Base-by-base conservation (phyloP, 2,329 filamentous ascomycete species). In the Metarhizium robertsii region DNA sequence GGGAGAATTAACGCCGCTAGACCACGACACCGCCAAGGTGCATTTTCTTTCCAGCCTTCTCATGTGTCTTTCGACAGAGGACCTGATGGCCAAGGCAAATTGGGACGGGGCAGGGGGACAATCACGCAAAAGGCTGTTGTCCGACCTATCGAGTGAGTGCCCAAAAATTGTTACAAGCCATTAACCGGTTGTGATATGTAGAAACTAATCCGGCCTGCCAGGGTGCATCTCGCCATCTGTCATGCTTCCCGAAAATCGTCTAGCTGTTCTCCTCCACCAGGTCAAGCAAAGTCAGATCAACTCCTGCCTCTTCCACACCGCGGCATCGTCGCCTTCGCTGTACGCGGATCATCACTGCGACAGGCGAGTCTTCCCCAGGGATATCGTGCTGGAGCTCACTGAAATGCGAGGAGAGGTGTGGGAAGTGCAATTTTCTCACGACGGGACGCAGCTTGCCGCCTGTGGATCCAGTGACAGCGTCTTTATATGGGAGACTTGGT, bases 181-280 rank as follows among this genome's bases (percentile, higher is more conserved):
- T 13, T 10, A 34, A 1, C 14, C 52, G 6, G 5, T 16, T 45
- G 13, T 55, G 60, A 55, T 20, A 8, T 32, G 45, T 18, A 3
- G 14, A 38, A 18, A 16, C 57, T 68, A 54, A 73, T 46, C 55
- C 43, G 47, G 36, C 50, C 47, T 53, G 38, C 40, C 62, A 92
- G 88, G 80, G 75, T 96, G 84, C 55, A 95, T 99, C 68, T 96
- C 94, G 1, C 92, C 94, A 0, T 94, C 91, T 4, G 89, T 96
- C 48, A 97, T 99, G 92, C 87, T 99, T 54, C 94, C 94, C 1
- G 90, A 96, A 66, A 89, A 94, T 68, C 86, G 94, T 6, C 77
- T 99, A 48, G 90, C 90, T 2, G 80, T 85, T 38, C 76, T 99
- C 16, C 75, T 99, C 53, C 80, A 92, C 56, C 85, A 95, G 61